A percentile compares a stretch with the other conserved stretches of the same genome.
Conservation (phyloP, 2,329 filamentous ascomycete genomes). For the Phialocephala sp. region DNA sequence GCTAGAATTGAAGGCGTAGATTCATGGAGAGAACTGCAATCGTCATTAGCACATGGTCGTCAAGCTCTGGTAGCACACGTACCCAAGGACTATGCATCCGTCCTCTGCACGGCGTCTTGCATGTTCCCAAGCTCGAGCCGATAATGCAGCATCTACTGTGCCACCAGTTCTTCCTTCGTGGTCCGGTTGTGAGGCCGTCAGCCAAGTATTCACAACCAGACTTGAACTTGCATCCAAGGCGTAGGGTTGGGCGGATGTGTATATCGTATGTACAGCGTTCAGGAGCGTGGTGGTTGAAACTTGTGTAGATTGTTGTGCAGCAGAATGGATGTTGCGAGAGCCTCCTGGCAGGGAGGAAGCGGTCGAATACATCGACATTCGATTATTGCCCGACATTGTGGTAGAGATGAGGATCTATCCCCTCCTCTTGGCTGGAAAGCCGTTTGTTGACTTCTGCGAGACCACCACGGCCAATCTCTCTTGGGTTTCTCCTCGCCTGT, state of each 20-base stretch:
- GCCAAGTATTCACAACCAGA: constrained; percentile 93
- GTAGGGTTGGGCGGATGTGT: constrained; percentile 82
- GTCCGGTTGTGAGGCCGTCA: constrained; percentile 75
- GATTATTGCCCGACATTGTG: constrained; percentile 43
- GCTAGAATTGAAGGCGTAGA: constrained; percentile 84
- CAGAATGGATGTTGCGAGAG: constrained; percentile 50
- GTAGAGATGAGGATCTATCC: constrained; percentile 20
- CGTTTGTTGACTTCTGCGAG: constrained; percentile 29
- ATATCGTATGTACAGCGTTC: constrained; percentile 90
- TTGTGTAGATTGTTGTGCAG: constrained; percentile 72
- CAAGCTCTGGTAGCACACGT: constrained; percentile 44
- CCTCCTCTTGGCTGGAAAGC: constrained; percentile 27
- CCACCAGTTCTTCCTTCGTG: constrained; percentile 74
- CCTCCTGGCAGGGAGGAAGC: constrained; percentile 66
- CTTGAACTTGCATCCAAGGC: constrained; percentile 88
- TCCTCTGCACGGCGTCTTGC: constrained; percentile 93
- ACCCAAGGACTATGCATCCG: constrained; percentile 90
- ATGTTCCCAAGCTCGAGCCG: constrained; percentile 91
- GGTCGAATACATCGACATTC: constrained; percentile 68
- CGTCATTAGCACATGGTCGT: constrained; percentile 19
- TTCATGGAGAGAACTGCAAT: constrained; percentile 78
- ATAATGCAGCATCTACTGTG: constrained; percentile 80
- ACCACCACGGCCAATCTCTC: constrained; percentile 19
- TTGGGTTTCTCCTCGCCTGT: neutral
- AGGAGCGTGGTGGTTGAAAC: constrained; percentile 92